A percentile compares a stretch with the other conserved stretches of the same genome.
Evolutionary conservation across 2,329 filamentous ascomycete species (phyloP).

Genomic region (Sporothrix sp.): DNA sequence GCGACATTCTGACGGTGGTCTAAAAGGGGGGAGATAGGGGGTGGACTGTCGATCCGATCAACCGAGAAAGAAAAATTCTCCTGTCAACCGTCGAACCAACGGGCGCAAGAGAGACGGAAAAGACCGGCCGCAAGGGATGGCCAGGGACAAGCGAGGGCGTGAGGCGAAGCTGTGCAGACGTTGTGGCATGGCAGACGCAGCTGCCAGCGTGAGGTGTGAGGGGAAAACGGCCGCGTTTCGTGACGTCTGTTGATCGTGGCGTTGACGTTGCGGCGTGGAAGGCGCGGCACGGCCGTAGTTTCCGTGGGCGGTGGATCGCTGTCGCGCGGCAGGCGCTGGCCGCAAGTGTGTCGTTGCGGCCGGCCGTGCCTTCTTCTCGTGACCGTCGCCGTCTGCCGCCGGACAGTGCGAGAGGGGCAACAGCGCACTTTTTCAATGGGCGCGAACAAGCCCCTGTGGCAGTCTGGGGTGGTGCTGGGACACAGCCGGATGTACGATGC

Average conservation of each 20-base stretch:
- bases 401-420: slow-evolving; percentile 7
- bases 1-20: slow-evolving; percentile 18
- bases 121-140: not conserved
- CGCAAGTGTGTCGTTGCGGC: not conserved
- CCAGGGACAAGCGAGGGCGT: not conserved
- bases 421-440: not conserved
- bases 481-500: not conserved
- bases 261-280: not conserved
- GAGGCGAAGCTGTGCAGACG: not conserved
- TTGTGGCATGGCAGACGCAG: slow-evolving; percentile 3
- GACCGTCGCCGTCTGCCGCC: not conserved
- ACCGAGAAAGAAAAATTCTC: too few relatives aligned
- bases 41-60: too few relatives aligned
- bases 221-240: too few relatives aligned
- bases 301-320: not conserved
- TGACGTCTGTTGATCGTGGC: not conserved
- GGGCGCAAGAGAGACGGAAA: too few relatives aligned
- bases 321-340: too few relatives aligned
- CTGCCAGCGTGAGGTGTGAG: not conserved
- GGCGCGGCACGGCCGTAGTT: not conserved
- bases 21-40: too few relatives aligned
- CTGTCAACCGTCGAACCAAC: too few relatives aligned
- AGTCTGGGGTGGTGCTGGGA: not conserved
- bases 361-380: not conserved
- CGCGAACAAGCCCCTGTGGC: not conserved